phyloP scores from a whole-genome alignment of 2,329 filamentous ascomycete genomes.

The Aspergillus ruber region DNA sequence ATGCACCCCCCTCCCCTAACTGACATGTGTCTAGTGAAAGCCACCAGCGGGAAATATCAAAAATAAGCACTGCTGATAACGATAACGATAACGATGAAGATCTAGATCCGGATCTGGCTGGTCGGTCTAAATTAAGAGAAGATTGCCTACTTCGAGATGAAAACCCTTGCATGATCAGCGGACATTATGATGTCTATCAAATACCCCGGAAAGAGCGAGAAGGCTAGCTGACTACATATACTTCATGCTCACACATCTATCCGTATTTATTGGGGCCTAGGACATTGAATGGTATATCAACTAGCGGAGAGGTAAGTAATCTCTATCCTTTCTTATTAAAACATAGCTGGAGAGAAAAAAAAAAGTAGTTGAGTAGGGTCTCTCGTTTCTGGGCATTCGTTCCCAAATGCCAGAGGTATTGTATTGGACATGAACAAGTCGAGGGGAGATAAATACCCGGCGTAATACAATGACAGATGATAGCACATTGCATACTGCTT shows the following conservation, averaged over 20 bases:
- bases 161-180: not conserved
- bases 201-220: not conserved
- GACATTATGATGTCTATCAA: not conserved
- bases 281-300: not conserved
- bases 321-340: not conserved
- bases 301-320: not conserved
- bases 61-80: not conserved
- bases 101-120: not conserved
- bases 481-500: not conserved
- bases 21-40: not conserved
- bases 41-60: not conserved
- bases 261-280: not conserved
- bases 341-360: not conserved
- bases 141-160: not conserved
- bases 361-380: not conserved
- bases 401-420: not conserved
- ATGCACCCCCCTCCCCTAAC: too few species aligned
- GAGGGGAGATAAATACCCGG: not conserved
- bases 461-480: not conserved
- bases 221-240: not conserved
- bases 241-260: not conserved
- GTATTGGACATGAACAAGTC: not conserved
- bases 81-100: not conserved
- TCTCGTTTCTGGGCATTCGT: not conserved
- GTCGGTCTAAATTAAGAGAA: not conserved